Percentiles rank a stretch among this genome's conserved stretches.
Conservation (phyloP, 805 yeast species). For the Kodamaea hsintzibuensis region DNA sequence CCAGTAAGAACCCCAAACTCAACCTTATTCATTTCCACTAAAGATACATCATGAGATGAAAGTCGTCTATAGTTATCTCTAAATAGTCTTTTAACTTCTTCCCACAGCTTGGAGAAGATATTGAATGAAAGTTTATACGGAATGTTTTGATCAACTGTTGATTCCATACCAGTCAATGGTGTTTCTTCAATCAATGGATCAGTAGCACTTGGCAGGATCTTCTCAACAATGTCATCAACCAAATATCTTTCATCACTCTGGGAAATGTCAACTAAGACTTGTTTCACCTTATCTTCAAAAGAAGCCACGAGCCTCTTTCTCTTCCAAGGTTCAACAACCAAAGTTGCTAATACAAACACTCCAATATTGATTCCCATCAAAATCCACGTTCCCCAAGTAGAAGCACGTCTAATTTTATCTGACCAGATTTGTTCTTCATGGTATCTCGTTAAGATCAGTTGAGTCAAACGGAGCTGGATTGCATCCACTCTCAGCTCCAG, state of each 20-base stretch:
- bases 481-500: constrained; percentile 69
- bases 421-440: constrained; percentile 99
- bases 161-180: not conserved
- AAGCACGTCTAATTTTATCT: constrained; percentile 88
- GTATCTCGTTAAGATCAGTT: constrained; percentile 80
- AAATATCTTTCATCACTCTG: not conserved
- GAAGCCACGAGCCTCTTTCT: constrained; percentile 75
- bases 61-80: constrained; percentile 19
- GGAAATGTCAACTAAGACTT: constrained; percentile 23
- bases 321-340: constrained; percentile 94
- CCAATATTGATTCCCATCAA: constrained; percentile 85
- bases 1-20: constrained; percentile 22
- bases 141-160: not conserved
- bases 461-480: constrained; percentile 65
- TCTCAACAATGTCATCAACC: constrained; percentile 11
- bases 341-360: constrained; percentile 77
- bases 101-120: constrained; percentile 17
- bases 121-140: constrained; percentile 5
- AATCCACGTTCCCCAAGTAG: constrained; percentile 95
- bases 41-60: constrained; percentile 12
- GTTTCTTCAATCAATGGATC: not conserved
- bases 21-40: constrained; percentile 21
- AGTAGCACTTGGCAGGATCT: constrained; percentile 9
- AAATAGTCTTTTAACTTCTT: constrained; percentile 5
- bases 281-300: constrained; percentile 78